phyloP scores from a whole-genome alignment of 2,329 filamentous ascomycete species.

The Aschersonia sp. region DNA sequence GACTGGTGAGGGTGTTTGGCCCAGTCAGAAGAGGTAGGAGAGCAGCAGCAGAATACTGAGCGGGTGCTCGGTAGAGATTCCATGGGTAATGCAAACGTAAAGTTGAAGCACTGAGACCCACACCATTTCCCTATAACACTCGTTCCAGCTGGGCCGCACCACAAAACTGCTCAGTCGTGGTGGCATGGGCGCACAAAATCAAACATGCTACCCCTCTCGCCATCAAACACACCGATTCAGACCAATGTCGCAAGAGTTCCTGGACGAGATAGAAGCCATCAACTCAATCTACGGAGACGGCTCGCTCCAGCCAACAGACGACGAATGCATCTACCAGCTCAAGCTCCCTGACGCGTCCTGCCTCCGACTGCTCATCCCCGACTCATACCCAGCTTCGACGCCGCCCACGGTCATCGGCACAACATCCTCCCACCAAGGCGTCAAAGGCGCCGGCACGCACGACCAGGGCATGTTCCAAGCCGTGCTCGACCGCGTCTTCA shows the following conservation, averaged over 20 bases:
- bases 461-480: conserved; percentile 56
- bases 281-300: conserved; percentile 69
- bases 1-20: too few species aligned
- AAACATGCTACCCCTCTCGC: too few species aligned
- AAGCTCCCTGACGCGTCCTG: conserved; percentile 52
- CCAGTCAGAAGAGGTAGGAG: too few species aligned
- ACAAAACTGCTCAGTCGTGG: too few species aligned
- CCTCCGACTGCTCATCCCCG: conserved; percentile 53
- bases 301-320: conserved; percentile 36
- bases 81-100: too few species aligned
- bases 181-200: too few species aligned
- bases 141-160: too few species aligned
- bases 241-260: conserved; percentile 40
- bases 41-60: too few species aligned
- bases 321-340: conserved; percentile 36
- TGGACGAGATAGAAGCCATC: conserved; percentile 66
- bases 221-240: background rate
- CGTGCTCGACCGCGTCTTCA: conserved; percentile 53
- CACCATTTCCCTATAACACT: too few species aligned
- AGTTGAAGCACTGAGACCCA: too few species aligned
- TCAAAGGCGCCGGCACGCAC: conserved; percentile 56
- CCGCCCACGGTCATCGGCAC: conserved; percentile 64
- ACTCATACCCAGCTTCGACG: conserved; percentile 54
- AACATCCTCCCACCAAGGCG: conserved; percentile 63
- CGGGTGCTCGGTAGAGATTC: too few species aligned